Evolutionary conservation across 495 filamentous ascomycete species (phyloP).

Genomic region (Lasiosphaeria hispida): DNA sequence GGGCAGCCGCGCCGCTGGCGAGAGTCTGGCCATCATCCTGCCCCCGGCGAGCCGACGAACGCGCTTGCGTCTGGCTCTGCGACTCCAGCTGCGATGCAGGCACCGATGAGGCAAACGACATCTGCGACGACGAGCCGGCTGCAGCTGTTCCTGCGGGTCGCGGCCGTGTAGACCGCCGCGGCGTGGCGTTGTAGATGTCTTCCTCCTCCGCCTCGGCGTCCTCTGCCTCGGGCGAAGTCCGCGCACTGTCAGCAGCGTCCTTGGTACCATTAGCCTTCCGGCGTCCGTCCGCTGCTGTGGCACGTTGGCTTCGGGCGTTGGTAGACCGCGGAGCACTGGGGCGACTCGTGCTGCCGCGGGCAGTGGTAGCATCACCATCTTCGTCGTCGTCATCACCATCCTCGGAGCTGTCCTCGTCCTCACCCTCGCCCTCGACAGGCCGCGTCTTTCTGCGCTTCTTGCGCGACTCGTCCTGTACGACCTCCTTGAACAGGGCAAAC

Average conservation of each 20-base stretch:
- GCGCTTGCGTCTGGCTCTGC: constrained; percentile 26
- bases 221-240: constrained; percentile 6
- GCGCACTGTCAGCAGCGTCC: constrained; percentile 1
- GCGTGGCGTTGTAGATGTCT: constrained; percentile 40
- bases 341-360: constrained; percentile 18
- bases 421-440: constrained; percentile 35
- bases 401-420: constrained; percentile 23
- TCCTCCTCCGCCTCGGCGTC: constrained; percentile 30
- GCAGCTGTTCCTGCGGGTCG: not conserved
- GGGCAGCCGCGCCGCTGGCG: constrained; percentile 33
- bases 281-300: constrained; percentile 27
- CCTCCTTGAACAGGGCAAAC: constrained; percentile 97
- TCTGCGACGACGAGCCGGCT: constrained; percentile 35
- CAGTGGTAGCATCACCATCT: constrained; percentile 37
- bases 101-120: constrained; percentile 47
- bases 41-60: not conserved
- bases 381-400: constrained; percentile 39
- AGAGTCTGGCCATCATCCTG: constrained; percentile 34
- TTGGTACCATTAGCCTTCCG: constrained; percentile 20
- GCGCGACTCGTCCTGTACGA: constrained; percentile 80
- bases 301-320: constrained; percentile 23
- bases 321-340: constrained; percentile 28
- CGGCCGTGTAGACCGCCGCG: constrained; percentile 35
- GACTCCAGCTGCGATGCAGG: constrained; percentile 45
- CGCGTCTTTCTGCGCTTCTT: constrained; percentile 64